phyloP scores from a whole-genome alignment of 805 yeast genomes.

The Brettanomyces sp. region DNA sequence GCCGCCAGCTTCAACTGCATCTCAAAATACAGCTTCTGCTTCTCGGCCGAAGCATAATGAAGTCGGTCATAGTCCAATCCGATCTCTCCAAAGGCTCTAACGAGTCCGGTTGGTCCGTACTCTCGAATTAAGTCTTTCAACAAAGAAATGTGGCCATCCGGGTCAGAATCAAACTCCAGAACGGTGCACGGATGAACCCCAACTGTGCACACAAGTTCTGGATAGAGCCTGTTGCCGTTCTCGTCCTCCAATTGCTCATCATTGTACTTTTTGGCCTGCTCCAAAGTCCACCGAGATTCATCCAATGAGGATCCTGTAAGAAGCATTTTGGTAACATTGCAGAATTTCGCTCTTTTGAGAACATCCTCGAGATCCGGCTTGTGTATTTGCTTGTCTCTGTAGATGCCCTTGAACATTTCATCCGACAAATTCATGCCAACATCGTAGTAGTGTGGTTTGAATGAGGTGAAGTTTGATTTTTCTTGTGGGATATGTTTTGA shows the following conservation, averaged over 20 bases:
- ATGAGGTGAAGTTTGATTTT: not conserved
- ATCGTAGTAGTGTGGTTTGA: conserved; percentile 28
- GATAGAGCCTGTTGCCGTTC: conserved; percentile 10
- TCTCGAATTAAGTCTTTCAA: conserved; percentile 39
- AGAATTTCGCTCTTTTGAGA: conserved; percentile 52
- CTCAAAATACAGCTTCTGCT: conserved; percentile 60
- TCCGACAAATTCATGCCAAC: conserved; percentile 72
- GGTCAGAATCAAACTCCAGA: conserved; percentile 33
- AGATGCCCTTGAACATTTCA: conserved; percentile 74
- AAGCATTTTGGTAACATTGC: conserved; percentile 60
- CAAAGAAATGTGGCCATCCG: conserved; percentile 34
- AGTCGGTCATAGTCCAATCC: conserved; percentile 93
- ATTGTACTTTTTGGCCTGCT: conserved; percentile 31
- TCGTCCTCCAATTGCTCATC: conserved; percentile 3
- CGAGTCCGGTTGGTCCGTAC: conserved; percentile 41
- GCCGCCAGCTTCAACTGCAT: conserved; percentile 62
- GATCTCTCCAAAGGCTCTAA: conserved; percentile 87
- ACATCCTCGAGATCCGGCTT: conserved; percentile 56
- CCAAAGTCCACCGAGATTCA: conserved; percentile 58
- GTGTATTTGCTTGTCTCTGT: conserved; percentile 60
- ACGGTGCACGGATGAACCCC: conserved; percentile 97
- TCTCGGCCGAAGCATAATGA: conserved; percentile 58
- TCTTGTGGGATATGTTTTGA: not conserved
- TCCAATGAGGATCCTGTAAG: conserved; percentile 74
- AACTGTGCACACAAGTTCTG: conserved; percentile 53